Evolutionary conservation across 1,284 basidiomycete species (phyloP).

Genomic region (Malassezia vespertilionis): DNA sequence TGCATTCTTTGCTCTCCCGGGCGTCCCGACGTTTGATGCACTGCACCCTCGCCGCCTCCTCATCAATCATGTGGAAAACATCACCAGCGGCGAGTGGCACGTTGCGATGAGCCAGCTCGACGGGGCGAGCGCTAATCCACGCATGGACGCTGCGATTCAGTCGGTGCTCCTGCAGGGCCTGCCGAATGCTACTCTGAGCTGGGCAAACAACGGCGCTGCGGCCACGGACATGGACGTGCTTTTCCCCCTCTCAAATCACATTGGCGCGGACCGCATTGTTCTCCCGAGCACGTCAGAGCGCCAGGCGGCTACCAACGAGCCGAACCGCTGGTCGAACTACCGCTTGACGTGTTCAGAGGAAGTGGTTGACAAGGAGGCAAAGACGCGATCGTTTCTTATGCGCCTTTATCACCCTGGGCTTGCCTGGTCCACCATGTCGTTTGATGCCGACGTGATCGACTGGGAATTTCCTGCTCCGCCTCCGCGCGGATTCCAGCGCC

Average conservation of each 20-base stretch:
- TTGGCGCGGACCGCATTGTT: conserved; percentile 65
- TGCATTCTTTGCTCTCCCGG: conserved; percentile 55
- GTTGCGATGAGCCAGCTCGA: conserved; percentile 77
- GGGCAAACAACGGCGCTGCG: conserved; percentile 34
- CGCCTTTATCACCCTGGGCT: conserved; percentile 68
- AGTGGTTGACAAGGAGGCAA: conserved; percentile 55
- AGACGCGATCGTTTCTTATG: conserved; percentile 62
- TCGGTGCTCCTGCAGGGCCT: conserved; percentile 52
- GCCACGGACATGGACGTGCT: conserved; percentile 52
- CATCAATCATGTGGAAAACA: conserved; percentile 73
- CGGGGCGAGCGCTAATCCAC: conserved; percentile 63
- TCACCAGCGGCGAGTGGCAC: conserved; percentile 59
- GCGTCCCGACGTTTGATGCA: conserved; percentile 61
- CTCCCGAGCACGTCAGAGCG: conserved; percentile 50
- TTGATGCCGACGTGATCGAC: conserved; percentile 75
- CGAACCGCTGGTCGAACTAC: conserved; percentile 8
- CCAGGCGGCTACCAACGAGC: not conserved
- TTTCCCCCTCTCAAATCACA: conserved; percentile 61
- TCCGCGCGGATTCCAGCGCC: conserved; percentile 56
- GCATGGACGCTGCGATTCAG: conserved; percentile 58
- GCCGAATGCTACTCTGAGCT: conserved; percentile 32
- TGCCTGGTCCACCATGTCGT: conserved; percentile 83
- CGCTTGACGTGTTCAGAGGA: conserved; percentile 49
- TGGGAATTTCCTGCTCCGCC: conserved; percentile 59
- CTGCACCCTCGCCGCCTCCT: conserved; percentile 82